These are phyloP conservation scores for Fusarium heterosporum DNA, from an alignment of 2,329 filamentous ascomycete species.

Conservation along the genomic window DNA sequence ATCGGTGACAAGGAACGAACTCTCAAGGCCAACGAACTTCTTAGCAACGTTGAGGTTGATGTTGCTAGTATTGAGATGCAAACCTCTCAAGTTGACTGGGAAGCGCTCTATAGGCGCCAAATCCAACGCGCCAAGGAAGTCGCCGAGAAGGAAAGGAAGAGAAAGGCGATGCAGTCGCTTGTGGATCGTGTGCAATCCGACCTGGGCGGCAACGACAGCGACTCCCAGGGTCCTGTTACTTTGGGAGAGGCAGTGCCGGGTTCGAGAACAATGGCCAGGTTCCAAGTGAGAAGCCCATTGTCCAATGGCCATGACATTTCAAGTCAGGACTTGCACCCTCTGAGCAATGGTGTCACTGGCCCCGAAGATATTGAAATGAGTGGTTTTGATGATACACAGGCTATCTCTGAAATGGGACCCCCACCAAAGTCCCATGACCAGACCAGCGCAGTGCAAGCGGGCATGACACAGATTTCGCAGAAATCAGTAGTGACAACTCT, in stretches of 20 bases:
- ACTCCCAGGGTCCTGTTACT: constrained; percentile 67
- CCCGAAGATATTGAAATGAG: constrained; percentile 69
- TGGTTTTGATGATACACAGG: constrained; percentile 62
- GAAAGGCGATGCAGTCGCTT: constrained; percentile 69
- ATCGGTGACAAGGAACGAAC: constrained; percentile 85
- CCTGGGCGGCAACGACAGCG: constrained; percentile 63
- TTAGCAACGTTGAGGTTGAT: constrained; percentile 94
- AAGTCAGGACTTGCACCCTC: constrained; percentile 52
- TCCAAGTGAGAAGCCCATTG: constrained; percentile 68
- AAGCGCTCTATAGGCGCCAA: constrained; percentile 82
- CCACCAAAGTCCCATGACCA: constrained; percentile 56
- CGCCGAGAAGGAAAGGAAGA: constrained; percentile 72
- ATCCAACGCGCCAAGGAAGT: constrained; percentile 70
- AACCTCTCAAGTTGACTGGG: constrained; percentile 78
- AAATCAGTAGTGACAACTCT: constrained; percentile 69
- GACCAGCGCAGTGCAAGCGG: constrained; percentile 56
- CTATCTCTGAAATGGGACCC: constrained; percentile 64
- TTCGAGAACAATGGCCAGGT: constrained; percentile 61
- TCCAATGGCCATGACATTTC: constrained; percentile 67
- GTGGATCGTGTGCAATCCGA: constrained; percentile 64
- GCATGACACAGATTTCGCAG: constrained; percentile 72
- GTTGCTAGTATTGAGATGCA: constrained; percentile 80
- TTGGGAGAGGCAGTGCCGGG: constrained; percentile 75
- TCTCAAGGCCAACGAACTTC: constrained; percentile 89
- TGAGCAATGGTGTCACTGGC: constrained; percentile 68